Base-by-base conservation (phyloP, 345 rosid genomes). In the Dipteronia sinensis region DNA sequence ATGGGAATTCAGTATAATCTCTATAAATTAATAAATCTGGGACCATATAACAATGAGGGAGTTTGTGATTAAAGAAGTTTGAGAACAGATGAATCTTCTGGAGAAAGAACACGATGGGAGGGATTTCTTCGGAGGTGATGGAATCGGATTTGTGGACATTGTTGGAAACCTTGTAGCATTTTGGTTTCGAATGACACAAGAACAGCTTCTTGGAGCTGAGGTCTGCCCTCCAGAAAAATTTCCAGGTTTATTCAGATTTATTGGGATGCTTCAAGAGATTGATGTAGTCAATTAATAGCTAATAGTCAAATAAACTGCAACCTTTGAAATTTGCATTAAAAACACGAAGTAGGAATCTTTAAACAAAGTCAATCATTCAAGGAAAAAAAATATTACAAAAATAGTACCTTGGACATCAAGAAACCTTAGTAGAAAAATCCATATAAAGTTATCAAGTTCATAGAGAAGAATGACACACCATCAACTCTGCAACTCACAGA, bases 211-310 rank as follows among this genome's bases (percentile, higher is more conserved):
- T 20, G 74, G 74, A 51, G 12, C 27, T 4, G 66, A 66, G 19
- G 4, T 71, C 17, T 22, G 65, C 17, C 61, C 74, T 1, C 15
- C 72, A 47, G 71, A 82, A 3, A 66, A 47, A 13, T 78, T 31
- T 55, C 85, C 77, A 3, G 15, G 42, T 11, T 7, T 82, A 6
- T 76, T 70, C 76, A 47, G 63, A 76, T 82, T 82, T 80, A 79
- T 76, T 15, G 34, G 20, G 38, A 82, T 44, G 69, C 22, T 76
- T 38, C 65, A 22, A 6, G 59, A 51, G 22, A 63, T 72, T 10
- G 72, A 79, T 9, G 40, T 22, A 1, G 78, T 82, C 12, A n/a
- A 67, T 29, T 29, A 29, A 29, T 29, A 29, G 31, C 3, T 29
- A 1, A 29, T 29, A 29, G 31, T 27, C 27, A 27, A 27, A 0